A percentile compares a stretch with the other conserved stretches of the same genome.
Conservation (phyloP, 345 rosid genomes). For the Hirschfeldia incana region DNA sequence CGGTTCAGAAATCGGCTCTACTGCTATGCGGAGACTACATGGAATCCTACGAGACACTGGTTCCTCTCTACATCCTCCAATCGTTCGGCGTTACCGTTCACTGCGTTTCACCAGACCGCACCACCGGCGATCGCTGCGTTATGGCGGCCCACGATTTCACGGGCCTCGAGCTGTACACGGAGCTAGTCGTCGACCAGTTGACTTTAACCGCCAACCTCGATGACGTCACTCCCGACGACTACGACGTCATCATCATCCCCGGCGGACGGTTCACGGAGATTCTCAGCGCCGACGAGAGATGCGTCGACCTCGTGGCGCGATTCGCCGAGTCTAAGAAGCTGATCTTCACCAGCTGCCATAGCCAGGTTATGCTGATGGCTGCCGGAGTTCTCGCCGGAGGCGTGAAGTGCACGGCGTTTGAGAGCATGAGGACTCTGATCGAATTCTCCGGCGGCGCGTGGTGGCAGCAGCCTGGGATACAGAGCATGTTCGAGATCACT, state of each 20-base stretch:
- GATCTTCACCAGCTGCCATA: conserved; percentile 53
- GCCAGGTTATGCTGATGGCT: conserved; percentile 49
- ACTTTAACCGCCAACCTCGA: conserved; percentile 45
- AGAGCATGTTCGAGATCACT: conserved; percentile 46
- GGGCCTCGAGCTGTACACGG: conserved; percentile 55
- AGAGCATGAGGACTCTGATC: conserved; percentile 50
- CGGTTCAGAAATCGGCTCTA: conserved; percentile 45
- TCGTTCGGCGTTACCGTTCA: conserved; percentile 53
- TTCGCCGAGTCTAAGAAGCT: conserved; percentile 46
- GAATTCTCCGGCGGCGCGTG: conserved; percentile 51
- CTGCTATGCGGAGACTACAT: conserved; percentile 57
- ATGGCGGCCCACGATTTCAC: conserved; percentile 48
- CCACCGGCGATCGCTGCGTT: conserved; percentile 45
- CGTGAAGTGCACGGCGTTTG: conserved; percentile 51
- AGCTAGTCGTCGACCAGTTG: conserved; percentile 49
- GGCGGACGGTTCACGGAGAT: conserved; percentile 52
- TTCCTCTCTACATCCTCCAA: conserved; percentile 48
- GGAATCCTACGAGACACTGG: conserved; percentile 52
- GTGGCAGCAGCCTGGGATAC: conserved; percentile 50
- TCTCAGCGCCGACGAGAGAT: conserved; percentile 47
- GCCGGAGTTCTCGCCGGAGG: conserved; percentile 50
- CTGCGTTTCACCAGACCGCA: conserved; percentile 49
- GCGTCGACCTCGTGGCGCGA: conserved; percentile 35
- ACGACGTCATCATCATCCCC: conserved; percentile 50
- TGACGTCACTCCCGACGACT: conserved; percentile 37